phyloP scores from a whole-genome alignment of 371 early-diverging fungal genomes.

The Chytridium lagenaria region DNA sequence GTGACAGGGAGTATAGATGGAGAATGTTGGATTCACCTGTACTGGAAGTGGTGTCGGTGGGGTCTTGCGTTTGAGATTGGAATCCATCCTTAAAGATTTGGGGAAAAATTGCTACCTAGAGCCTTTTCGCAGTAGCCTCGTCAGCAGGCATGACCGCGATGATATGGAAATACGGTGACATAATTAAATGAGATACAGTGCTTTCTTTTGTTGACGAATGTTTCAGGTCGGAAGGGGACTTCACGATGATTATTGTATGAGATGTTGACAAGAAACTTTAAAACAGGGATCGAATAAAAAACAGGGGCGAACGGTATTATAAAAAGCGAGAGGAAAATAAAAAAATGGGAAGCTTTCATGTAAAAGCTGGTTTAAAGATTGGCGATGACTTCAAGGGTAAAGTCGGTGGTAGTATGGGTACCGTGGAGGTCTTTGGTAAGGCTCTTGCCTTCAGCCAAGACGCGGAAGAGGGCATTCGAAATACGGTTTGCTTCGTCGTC shows the following conservation, averaged over 20 bases:
- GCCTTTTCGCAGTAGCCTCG: no score
- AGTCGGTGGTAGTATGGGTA: conserved; percentile 81
- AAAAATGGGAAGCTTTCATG: neutral
- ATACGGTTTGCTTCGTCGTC: conserved; percentile 84
- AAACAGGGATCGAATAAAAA: no score
- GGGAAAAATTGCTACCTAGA: no score
- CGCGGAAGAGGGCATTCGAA: conserved; percentile 77
- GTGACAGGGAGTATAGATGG: neutral
- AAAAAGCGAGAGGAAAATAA: neutral
- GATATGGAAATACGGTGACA: no score
- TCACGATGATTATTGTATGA: no score
- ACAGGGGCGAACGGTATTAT: no score
- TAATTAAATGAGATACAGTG: no score
- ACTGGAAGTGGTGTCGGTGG: neutral
- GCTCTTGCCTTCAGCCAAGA: conserved; percentile 67
- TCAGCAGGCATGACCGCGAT: no score
- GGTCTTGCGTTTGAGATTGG: neutral
- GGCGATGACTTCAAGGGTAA: conserved; percentile 66
- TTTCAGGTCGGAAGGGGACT: no score
- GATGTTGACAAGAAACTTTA: no score
- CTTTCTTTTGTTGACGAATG: no score
- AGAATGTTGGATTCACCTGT: neutral
- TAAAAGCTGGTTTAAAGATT: neutral
- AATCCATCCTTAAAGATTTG: no score
- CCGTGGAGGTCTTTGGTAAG: conserved; percentile 85